Conservation (phyloP, 2,329 filamentous ascomycete species). For the Pyricularia sp. region DNA sequence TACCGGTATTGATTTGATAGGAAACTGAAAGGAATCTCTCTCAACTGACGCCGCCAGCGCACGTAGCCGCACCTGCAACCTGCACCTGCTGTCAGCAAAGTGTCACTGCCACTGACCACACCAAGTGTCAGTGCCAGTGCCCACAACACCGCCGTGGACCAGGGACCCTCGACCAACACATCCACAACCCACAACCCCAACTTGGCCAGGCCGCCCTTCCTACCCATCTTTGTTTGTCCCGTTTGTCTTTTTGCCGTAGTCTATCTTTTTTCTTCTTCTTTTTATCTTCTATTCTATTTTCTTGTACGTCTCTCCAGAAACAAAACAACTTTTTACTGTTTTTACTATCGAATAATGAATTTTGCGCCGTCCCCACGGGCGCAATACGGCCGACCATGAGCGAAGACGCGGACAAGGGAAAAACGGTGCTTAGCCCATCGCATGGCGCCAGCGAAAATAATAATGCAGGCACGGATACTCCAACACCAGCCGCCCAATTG, state of each 20-base stretch:
- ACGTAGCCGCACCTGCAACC: neutral
- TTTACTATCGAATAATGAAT: neutral
- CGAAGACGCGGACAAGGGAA: neutral
- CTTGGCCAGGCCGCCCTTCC: neutral
- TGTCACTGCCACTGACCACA: neutral
- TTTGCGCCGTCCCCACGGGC: neutral
- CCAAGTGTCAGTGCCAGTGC: neutral
- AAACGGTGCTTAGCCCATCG: neutral
- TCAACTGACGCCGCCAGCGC: neutral
- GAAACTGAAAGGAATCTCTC: neutral
- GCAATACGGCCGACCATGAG: neutral
- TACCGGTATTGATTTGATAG: no score
- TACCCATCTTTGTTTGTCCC: neutral
- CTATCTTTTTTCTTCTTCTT: neutral
- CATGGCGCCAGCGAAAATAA: neutral
- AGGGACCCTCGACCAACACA: neutral
- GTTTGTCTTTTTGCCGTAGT: neutral
- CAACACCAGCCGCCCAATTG: constrained; percentile 1
- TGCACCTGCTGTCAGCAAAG: neutral
- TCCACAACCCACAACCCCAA: neutral
- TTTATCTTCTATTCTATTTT: neutral
- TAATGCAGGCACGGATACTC: constrained; percentile 2
- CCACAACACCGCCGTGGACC: neutral
- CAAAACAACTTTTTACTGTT: neutral
- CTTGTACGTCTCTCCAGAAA: neutral